Evolutionary conservation across 2,329 filamentous ascomycete genomes (phyloP).

Genomic region (Trichoderma koningiopsis): DNA sequence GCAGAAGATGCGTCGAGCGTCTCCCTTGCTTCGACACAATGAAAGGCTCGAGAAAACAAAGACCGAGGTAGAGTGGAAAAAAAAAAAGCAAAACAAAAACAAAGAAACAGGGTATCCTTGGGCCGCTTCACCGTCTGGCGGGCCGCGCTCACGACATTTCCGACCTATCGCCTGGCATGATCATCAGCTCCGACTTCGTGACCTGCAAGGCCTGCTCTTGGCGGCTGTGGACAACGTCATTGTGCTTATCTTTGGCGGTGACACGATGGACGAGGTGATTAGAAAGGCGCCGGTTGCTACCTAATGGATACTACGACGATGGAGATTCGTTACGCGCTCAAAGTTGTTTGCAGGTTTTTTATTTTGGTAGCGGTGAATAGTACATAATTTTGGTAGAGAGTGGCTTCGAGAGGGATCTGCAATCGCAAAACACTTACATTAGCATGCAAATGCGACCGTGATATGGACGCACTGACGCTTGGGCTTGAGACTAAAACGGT

Average conservation of each 20-base stretch:
- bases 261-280: conserved; percentile 1
- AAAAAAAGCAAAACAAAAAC: neutral
- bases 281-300: neutral
- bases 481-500: neutral
- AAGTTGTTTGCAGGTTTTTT: neutral
- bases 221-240: conserved; percentile 20
- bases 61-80: neutral
- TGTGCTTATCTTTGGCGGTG: conserved; percentile 18
- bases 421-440: neutral
- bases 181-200: conserved; percentile 22
- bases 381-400: neutral
- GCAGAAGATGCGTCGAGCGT: neutral
- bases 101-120: conserved; percentile 7
- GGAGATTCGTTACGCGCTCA: neutral
- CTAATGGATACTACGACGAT: neutral
- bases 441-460: neutral
- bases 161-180: conserved; percentile 5
- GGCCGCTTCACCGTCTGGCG: conserved; percentile 10
- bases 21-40: conserved; percentile 2
- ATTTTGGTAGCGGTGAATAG: neutral
- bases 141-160: conserved; percentile 16
- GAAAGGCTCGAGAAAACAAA: neutral
- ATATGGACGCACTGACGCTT: neutral
- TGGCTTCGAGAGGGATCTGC: neutral
- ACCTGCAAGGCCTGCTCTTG: conserved; percentile 4